Percentiles rank a stretch among this genome's conserved stretches.
These are phyloP conservation scores for Maudiozyma pseudohumilis DNA, from an alignment of 805 yeast genomes.

Conservation along the genomic window DNA sequence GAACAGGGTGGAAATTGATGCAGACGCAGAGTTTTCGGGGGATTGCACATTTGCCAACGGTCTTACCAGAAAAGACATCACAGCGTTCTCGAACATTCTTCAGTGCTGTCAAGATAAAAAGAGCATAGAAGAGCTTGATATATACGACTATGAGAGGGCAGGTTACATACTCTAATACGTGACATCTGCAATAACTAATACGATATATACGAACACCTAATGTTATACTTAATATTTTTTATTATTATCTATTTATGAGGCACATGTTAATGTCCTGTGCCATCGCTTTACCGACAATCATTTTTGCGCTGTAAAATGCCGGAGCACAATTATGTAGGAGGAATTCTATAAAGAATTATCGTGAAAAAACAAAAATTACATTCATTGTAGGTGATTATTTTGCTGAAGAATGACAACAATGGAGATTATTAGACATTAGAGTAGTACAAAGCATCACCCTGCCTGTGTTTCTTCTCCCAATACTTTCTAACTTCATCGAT, in stretches of 20 bases:
- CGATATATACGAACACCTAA: too few relatives aligned
- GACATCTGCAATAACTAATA: too few relatives aligned
- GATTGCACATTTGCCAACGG: slow-evolving; percentile 45
- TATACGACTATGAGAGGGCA: slow-evolving; percentile 14
- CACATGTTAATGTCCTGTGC: too few relatives aligned
- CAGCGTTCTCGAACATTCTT: slow-evolving; percentile 14
- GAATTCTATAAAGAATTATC: too few relatives aligned
- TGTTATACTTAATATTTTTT: too few relatives aligned
- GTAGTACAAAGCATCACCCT: slow-evolving; percentile 12
- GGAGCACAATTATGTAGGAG: too few relatives aligned
- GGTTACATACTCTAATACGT: slow-evolving; percentile 5
- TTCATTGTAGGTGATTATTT: too few relatives aligned
- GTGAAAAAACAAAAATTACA: too few relatives aligned
- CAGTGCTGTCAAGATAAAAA: slow-evolving; percentile 5
- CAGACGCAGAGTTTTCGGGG: not conserved
- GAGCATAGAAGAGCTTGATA: slow-evolving; percentile 12
- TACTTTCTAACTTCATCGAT: slow-evolving; percentile 76
- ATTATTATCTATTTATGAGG: too few relatives aligned
- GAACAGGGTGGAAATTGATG: slow-evolving; percentile 1
- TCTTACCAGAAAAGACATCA: slow-evolving; percentile 37
- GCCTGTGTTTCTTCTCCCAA: slow-evolving; percentile 16
- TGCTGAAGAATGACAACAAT: too few relatives aligned
- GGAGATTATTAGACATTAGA: slow-evolving; percentile 18
- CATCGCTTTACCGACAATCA: too few relatives aligned
- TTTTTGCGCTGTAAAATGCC: too few relatives aligned